Percentiles rank a stretch among this genome's conserved stretches.
Evolutionary conservation across 2,329 filamentous ascomycete genomes (phyloP).

Genomic region (Samsoniella hepiali): DNA sequence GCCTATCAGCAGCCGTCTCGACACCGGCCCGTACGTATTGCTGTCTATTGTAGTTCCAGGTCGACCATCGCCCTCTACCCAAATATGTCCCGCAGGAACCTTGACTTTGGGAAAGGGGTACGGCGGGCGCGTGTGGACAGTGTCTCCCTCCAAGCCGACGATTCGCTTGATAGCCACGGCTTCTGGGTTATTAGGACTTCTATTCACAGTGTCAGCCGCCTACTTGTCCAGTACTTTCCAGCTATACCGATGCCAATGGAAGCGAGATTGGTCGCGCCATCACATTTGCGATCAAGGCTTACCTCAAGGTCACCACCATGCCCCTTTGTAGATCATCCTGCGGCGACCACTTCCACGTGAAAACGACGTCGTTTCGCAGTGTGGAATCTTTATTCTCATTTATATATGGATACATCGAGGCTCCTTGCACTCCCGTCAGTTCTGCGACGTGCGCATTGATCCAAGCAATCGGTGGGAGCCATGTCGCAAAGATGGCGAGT

Average conservation of each 20-base stretch:
- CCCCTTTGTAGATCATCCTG: slow-evolving; percentile 60
- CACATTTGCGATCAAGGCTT: slow-evolving; percentile 24
- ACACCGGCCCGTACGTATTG: slow-evolving; percentile 85
- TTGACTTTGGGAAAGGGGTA: slow-evolving; percentile 55
- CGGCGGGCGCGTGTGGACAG: slow-evolving; percentile 62
- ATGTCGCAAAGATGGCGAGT: slow-evolving; percentile 54
- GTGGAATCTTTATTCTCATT: slow-evolving; percentile 63
- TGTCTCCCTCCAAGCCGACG: slow-evolving; percentile 75
- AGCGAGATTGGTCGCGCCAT: neutral
- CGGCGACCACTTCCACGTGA: slow-evolving; percentile 58
- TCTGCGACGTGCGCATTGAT: slow-evolving; percentile 61
- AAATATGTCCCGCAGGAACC: slow-evolving; percentile 82
- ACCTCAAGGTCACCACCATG: slow-evolving; percentile 73
- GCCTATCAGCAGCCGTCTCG: slow-evolving; percentile 70
- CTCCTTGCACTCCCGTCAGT: slow-evolving; percentile 54
- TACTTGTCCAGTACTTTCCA: slow-evolving; percentile 9
- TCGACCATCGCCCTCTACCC: slow-evolving; percentile 89
- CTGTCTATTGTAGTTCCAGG: slow-evolving; percentile 72
- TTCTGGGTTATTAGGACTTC: slow-evolving; percentile 69
- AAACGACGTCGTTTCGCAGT: slow-evolving; percentile 51
- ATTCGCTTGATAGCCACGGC: slow-evolving; percentile 76
- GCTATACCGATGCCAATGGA: neutral
- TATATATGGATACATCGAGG: slow-evolving; percentile 75
- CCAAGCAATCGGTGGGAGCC: slow-evolving; percentile 60
- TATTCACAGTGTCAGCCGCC: slow-evolving; percentile 32